Base-by-base conservation (phyloP, 805 yeast species). In the Tetrapisispora taiwanensis region DNA sequence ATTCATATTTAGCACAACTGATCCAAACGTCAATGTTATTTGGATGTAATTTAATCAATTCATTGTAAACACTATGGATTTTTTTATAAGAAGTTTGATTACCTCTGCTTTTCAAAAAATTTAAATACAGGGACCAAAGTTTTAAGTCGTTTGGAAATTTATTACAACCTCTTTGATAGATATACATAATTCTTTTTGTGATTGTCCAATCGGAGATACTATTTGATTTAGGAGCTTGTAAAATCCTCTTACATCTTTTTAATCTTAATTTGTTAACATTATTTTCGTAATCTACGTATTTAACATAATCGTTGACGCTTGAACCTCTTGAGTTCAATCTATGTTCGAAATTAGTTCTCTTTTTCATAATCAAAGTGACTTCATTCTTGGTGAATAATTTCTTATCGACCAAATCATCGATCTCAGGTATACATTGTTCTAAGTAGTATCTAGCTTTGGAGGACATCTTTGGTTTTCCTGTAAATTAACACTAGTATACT, bases 341-440 rank as follows among this genome's bases (percentile, higher is more conserved):
- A 62, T 92, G 95, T 65, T 92, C 99, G 55, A 88, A 92, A 65
- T 89, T 97, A 0, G 97, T 90, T 67, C 98, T 76, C 59, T 88
- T 77, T 66, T 92, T 81, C 87, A 90, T 86, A 43, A 92, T 82
- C 69, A 75, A 73, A 34, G 81, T 79, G 51, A 88, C 78, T 65
- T 92, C 98, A 52, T 75, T 76, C 53, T 84, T 84, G 35, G 79
- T 81, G 62, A 92, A 92, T 5, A 92, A 70, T 3, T 88, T 88
- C 56, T 85, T 82, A 46, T 76, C 76, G 47, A 81, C 79, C 30
- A 92, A 74, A 56, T 90, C 98, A 56, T 89, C 90, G 44, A 92
- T 72, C 64, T 92, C 99, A 0, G 95, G 95, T 57, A 89, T 88
- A 5, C 88, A 76, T 68, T 76, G 78, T 55, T 78, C 83, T 54